These are phyloP conservation scores for Aspergillus phoenicis DNA, from an alignment of 2,329 filamentous ascomycete genomes.

Conservation along the genomic window DNA sequence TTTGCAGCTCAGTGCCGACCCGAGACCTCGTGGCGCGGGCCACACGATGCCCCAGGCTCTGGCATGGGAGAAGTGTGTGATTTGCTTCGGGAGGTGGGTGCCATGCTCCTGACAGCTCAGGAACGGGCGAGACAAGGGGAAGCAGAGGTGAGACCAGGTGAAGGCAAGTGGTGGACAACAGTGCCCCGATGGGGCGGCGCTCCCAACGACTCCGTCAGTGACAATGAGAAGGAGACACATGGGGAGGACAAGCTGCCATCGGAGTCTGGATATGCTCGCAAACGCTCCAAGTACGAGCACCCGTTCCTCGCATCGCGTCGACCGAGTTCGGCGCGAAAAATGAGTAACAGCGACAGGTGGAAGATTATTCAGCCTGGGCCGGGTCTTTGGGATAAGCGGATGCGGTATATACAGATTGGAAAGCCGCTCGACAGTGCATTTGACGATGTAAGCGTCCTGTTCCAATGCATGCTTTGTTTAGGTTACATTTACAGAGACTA, in stretches of 20 bases:
- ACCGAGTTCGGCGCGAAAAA: slow-evolving; percentile 41
- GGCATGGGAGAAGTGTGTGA: slow-evolving; percentile 52
- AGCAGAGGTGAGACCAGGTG: slow-evolving; percentile 52
- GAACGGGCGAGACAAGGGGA: slow-evolving; percentile 61
- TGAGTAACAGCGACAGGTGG: slow-evolving; percentile 56
- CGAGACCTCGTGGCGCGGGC: slow-evolving; percentile 56
- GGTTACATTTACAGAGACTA: slow-evolving; percentile 2
- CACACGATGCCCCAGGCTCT: slow-evolving; percentile 30
- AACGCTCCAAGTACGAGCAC: slow-evolving; percentile 42
- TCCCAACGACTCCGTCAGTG: slow-evolving; percentile 38
- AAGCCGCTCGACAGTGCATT: slow-evolving; percentile 50
- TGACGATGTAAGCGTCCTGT: slow-evolving; percentile 54
- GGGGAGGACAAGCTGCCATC: slow-evolving; percentile 30
- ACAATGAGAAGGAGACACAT: slow-evolving; percentile 29
- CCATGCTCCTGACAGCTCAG: slow-evolving; percentile 60
- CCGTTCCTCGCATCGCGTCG: slow-evolving; percentile 36
- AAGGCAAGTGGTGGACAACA: slow-evolving; percentile 64
- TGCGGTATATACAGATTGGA: slow-evolving; percentile 60
- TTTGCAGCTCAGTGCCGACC: slow-evolving; percentile 58
- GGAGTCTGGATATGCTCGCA: slow-evolving; percentile 38
- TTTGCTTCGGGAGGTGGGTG: slow-evolving; percentile 59
- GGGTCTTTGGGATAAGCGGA: slow-evolving; percentile 59
- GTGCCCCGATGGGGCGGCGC: slow-evolving; percentile 60
- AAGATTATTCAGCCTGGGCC: slow-evolving; percentile 54
- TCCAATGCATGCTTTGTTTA: background rate